Evolutionary conservation across 2,329 filamentous ascomycete genomes (phyloP).

Genomic region (Juglanconis juglandina): DNA sequence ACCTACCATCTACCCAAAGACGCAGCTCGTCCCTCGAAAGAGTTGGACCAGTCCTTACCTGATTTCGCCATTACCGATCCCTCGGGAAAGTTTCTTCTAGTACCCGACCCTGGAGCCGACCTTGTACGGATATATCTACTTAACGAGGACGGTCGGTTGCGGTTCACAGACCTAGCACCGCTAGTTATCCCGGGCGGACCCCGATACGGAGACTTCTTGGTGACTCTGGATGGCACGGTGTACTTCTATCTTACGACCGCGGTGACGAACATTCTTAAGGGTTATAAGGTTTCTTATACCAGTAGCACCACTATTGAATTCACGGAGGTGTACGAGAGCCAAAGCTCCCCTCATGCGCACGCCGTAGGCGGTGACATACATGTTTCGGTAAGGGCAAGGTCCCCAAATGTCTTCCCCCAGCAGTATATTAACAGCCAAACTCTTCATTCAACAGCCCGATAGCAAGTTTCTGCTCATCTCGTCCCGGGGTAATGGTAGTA

Average conservation of each 20-base stretch:
- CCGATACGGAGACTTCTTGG: conserved; percentile 59
- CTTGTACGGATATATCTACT: conserved; percentile 55
- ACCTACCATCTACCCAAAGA: conserved; percentile 37
- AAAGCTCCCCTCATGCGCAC: conserved; percentile 28
- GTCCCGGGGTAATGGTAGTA: conserved; percentile 60
- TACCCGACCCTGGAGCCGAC: conserved; percentile 66
- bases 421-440: background rate
- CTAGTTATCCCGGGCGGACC: conserved; percentile 52
- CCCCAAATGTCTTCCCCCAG: background rate
- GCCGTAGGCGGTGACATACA: conserved; percentile 51
- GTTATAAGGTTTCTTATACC: conserved; percentile 54
- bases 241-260: conserved; percentile 62
- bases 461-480: conserved; percentile 63
- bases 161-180: conserved; percentile 36
- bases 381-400: conserved; percentile 47
- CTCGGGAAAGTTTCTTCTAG: conserved; percentile 57
- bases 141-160: conserved; percentile 41
- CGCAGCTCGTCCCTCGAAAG: conserved; percentile 41
- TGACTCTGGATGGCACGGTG: conserved; percentile 37
- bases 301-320: conserved; percentile 40
- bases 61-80: conserved; percentile 66
- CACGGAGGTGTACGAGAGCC: conserved; percentile 43
- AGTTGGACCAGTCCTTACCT: conserved; percentile 55
- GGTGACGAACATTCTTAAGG: conserved; percentile 53
- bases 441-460: conserved; percentile 45